A percentile compares a stretch with the other conserved stretches of the same genome.
Conservation (phyloP, 495 filamentous ascomycete species). For the Thozetella sp. region DNA sequence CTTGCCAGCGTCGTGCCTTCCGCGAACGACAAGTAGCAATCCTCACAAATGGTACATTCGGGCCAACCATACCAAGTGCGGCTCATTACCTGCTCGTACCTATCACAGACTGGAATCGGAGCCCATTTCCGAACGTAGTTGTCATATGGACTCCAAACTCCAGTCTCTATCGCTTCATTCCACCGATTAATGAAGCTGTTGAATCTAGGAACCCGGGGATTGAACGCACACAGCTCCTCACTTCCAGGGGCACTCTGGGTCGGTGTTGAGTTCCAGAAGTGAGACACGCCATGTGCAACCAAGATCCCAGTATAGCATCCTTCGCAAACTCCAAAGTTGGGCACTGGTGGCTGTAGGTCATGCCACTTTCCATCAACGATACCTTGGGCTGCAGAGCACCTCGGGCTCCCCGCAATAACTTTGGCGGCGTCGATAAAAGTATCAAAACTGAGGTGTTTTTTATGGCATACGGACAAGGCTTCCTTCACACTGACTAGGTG, state of each 20-base stretch:
- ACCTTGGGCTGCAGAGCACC: slow-evolving; percentile 27
- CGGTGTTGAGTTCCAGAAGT: slow-evolving; percentile 25
- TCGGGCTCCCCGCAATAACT: slow-evolving; percentile 23
- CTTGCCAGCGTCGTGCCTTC: slow-evolving; percentile 23
- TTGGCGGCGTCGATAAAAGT: slow-evolving; percentile 20
- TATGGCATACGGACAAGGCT: not conserved
- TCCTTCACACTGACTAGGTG: not conserved
- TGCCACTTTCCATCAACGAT: slow-evolving; percentile 35
- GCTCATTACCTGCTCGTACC: slow-evolving; percentile 23
- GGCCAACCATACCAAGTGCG: slow-evolving; percentile 35
- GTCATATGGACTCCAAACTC: slow-evolving; percentile 9
- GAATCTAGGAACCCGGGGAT: slow-evolving; percentile 11
- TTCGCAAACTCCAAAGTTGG: slow-evolving; percentile 30
- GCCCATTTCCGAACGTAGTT: slow-evolving; percentile 19
- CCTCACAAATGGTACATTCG: slow-evolving; percentile 38
- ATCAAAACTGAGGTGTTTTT: not conserved
- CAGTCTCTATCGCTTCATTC: not conserved
- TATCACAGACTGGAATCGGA: slow-evolving; percentile 25
- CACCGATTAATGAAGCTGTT: slow-evolving; percentile 13
- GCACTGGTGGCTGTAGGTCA: slow-evolving; percentile 23
- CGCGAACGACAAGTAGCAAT: slow-evolving; percentile 36
- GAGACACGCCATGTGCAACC: slow-evolving; percentile 22
- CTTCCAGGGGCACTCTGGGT: not conserved
- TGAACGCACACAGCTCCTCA: slow-evolving; percentile 17
- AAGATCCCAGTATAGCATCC: slow-evolving; percentile 32